These are phyloP conservation scores for Mrakia blollopis DNA, from an alignment of 768 basidiomycete species.

Conservation along the genomic window DNA sequence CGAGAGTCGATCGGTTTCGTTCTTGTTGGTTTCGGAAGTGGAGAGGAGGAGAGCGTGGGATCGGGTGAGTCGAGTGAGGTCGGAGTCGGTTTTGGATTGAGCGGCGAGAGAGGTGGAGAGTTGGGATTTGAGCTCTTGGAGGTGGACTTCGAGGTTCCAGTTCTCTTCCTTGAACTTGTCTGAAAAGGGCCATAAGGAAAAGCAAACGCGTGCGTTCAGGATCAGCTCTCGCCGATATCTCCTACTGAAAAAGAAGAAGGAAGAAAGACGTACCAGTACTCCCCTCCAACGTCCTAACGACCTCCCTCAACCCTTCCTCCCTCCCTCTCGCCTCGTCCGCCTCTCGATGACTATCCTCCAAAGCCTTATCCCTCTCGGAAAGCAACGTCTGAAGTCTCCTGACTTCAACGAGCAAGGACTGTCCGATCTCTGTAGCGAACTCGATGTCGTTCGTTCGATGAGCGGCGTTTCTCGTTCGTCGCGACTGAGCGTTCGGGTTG, in stretches of 20 bases:
- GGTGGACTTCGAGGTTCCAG: conserved; percentile 92
- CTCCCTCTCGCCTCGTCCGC: conserved; percentile 50
- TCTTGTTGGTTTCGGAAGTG: conserved; percentile 75
- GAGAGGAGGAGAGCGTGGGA: conserved; percentile 69
- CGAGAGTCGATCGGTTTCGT: conserved; percentile 69
- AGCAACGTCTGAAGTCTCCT: conserved; percentile 83
- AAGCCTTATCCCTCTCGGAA: conserved; percentile 84
- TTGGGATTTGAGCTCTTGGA: conserved; percentile 77
- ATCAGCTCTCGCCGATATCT: conserved; percentile 12
- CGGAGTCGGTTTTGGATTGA: conserved; percentile 66
- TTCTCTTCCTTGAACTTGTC: conserved; percentile 98
- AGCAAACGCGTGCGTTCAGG: background rate
- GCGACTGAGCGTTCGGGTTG: too few species aligned
- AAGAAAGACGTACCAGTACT: conserved; percentile 59
- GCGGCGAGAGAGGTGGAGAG: conserved; percentile 62
- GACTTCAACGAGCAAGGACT: conserved; percentile 83
- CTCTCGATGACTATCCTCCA: conserved; percentile 76
- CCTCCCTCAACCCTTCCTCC: conserved; percentile 55
- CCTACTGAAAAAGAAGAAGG: too few species aligned
- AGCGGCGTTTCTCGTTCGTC: conserved; percentile 38
- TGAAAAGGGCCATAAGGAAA: conserved; percentile 37
- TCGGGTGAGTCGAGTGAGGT: conserved; percentile 74
- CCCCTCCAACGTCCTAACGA: conserved; percentile 74
- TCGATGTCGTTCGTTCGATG: conserved; percentile 53
- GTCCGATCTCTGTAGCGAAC: conserved; percentile 97